These are phyloP conservation scores for Agaricus sinodeliciosus DNA, from an alignment of 768 basidiomycete species.

Conservation along the genomic window DNA sequence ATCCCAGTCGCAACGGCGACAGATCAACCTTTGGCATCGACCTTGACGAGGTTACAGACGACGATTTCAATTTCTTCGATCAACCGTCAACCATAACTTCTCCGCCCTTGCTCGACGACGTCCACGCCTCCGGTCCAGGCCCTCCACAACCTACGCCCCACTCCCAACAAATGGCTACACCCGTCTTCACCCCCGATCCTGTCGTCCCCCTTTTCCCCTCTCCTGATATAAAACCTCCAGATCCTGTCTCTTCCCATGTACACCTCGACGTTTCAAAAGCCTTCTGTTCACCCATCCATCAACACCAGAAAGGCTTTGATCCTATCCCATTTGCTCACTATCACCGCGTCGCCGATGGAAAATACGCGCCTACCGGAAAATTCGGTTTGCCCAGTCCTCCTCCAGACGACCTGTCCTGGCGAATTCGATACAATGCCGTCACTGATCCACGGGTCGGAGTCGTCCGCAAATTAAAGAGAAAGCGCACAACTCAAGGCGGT, in stretches of 20 bases:
- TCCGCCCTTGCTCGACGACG: conserved; percentile 19
- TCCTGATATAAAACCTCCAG: conserved; percentile 41
- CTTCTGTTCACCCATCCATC: conserved; percentile 10
- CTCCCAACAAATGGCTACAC: not conserved
- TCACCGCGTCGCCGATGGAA: conserved; percentile 61
- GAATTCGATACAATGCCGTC: conserved; percentile 43
- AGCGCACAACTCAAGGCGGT: conserved; percentile 32
- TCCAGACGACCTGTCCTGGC: conserved; percentile 50
- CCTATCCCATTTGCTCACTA: conserved; percentile 68
- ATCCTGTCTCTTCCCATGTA: conserved; percentile 49
- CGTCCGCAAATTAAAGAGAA: conserved; percentile 65
- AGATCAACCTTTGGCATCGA: conserved; percentile 30
- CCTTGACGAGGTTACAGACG: conserved; percentile 73
- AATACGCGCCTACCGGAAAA: conserved; percentile 63
- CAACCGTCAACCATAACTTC: conserved; percentile 29
- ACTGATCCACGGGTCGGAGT: conserved; percentile 73
- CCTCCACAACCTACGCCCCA: conserved; percentile 11
- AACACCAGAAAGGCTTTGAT: conserved; percentile 37
- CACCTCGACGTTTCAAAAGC: conserved; percentile 28
- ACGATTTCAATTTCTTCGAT: conserved; percentile 88
- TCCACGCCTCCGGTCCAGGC: conserved; percentile 16
- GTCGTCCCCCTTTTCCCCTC: conserved; percentile 36
- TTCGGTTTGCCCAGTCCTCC: conserved; percentile 64
- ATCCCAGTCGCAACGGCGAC: conserved; percentile 16
- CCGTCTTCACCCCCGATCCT: conserved; percentile 12